Percentiles rank a stretch among this genome's conserved stretches.
phyloP scores from a whole-genome alignment of 345 rosid species.

The Geranium rotundifolium region DNA sequence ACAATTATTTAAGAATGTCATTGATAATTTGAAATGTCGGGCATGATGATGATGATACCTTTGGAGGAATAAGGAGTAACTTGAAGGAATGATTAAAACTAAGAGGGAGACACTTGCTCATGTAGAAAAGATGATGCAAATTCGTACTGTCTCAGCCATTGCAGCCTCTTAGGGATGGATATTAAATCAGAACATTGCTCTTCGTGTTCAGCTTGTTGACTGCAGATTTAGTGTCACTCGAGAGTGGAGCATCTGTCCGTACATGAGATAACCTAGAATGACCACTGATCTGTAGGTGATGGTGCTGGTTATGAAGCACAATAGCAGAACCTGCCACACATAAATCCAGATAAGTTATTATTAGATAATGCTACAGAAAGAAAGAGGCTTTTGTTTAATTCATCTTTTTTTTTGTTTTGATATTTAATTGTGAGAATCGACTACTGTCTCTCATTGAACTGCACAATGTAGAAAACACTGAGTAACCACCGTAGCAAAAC shows the following conservation, averaged over 20 bases:
- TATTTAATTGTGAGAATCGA: conserved; percentile 42
- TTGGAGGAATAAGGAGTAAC: too few relatives aligned
- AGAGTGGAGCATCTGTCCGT: conserved; percentile 40
- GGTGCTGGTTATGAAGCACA: conserved; percentile 42
- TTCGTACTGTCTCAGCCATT: too few relatives aligned
- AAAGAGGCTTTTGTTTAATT: too few relatives aligned
- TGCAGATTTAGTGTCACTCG: conserved; percentile 67
- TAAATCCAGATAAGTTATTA: too few relatives aligned
- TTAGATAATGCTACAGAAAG: background rate
- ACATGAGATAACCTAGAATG: conserved; percentile 52
- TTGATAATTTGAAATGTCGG: too few relatives aligned
- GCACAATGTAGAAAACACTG: conserved; percentile 52
- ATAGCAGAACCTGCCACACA: conserved; percentile 40
- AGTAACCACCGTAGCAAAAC: conserved; percentile 56
- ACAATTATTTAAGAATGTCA: too few relatives aligned
- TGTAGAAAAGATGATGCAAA: too few relatives aligned
- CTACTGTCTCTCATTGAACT: conserved; percentile 60
- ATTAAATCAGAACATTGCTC: background rate
- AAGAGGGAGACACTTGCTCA: too few relatives aligned
- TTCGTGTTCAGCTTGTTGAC: conserved; percentile 28
- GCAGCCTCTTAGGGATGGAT: too few relatives aligned
- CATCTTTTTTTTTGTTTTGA: too few relatives aligned
- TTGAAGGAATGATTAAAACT: too few relatives aligned
- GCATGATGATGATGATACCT: too few relatives aligned
- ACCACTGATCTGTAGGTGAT: conserved; percentile 48